Percentiles rank a stretch among this genome's conserved stretches.
These are phyloP conservation scores for Arabidopsis thaliana DNA, from an alignment of 345 rosid genomes.

Conservation along the genomic window TAIR10.1 NC_003074.8:3956001-3956500, in stretches of 20 bases:
- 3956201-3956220: constrained; percentile 44
- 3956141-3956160: not conserved
- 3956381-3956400: not conserved
- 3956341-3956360: constrained; percentile 7
- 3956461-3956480: constrained; percentile 19
- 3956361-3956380: constrained; percentile 41
- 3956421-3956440: constrained; percentile 44
- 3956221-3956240: constrained; percentile 21
- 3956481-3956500: constrained; percentile 31
- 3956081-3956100: not conserved
- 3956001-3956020: no score
- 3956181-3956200: constrained; percentile 39
- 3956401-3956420: not conserved
- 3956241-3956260: constrained; percentile 48
- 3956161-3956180: constrained; percentile 34
- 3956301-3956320: constrained; percentile 45
- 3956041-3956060: no score
- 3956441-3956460: not conserved
- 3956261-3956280: constrained; percentile 29
- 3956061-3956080: not conserved
- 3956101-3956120: not conserved
- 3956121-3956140: not conserved
- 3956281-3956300: constrained; percentile 41
- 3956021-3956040: no score
- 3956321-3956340: constrained; percentile 10